Evolutionary conservation across 805 yeast species (phyloP).

Genomic region (Candida silvatica): DNA sequence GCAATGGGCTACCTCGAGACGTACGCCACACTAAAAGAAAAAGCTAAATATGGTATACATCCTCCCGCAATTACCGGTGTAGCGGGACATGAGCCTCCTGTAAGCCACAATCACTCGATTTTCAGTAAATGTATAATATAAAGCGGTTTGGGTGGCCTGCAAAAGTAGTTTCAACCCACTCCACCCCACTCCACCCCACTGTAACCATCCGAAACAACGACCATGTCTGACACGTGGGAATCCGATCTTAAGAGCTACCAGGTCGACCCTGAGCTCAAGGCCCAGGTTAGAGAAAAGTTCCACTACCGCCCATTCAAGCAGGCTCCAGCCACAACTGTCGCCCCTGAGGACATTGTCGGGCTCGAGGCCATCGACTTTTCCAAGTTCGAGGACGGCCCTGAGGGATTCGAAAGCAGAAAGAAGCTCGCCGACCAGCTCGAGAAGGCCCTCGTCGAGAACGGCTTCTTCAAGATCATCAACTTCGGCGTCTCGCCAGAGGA

Average conservation of each 20-base stretch:
- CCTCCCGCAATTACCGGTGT: too few relatives aligned
- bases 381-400: constrained; percentile 24
- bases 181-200: too few relatives aligned
- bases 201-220: too few relatives aligned
- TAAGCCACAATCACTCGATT: too few relatives aligned
- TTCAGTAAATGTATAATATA: too few relatives aligned
- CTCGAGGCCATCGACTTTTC: constrained; percentile 30
- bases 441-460: constrained; percentile 30
- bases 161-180: too few relatives aligned
- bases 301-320: constrained; percentile 25
- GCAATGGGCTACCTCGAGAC: too few relatives aligned
- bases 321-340: constrained; percentile 15
- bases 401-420: constrained; percentile 14
- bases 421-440: constrained; percentile 30
- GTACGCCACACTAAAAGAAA: too few relatives aligned
- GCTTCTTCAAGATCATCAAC: constrained; percentile 34
- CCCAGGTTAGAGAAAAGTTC: constrained; percentile 15
- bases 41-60: too few relatives aligned
- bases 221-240: too few relatives aligned
- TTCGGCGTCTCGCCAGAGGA: constrained; percentile 28
- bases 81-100: too few relatives aligned
- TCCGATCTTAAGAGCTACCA: background rate
- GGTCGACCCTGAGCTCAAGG: background rate
- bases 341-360: constrained; percentile 15
- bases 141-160: too few relatives aligned